These are phyloP conservation scores for Diaporthe sp. DNA, from an alignment of 2,329 filamentous ascomycete genomes.

Conservation along the genomic window DNA sequence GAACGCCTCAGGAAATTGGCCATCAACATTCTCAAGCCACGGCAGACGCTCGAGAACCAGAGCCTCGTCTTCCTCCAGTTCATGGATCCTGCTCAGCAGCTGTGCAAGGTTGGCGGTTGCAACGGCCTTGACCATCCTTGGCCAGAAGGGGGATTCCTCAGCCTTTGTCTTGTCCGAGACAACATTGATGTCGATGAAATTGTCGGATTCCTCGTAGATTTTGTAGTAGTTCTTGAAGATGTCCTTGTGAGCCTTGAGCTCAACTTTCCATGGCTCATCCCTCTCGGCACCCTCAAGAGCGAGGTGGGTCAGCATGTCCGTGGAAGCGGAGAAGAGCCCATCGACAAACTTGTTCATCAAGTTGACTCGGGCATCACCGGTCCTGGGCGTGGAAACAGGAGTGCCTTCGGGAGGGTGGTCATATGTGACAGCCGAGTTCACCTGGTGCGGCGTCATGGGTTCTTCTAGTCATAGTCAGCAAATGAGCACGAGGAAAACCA, in stretches of 20 bases:
- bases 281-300: conserved; percentile 15
- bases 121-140: conserved; percentile 28
- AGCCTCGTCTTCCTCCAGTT: conserved; percentile 36
- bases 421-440: conserved; percentile 22
- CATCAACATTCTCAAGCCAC: conserved; percentile 42
- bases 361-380: conserved; percentile 27
- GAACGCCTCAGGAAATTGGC: conserved; percentile 24
- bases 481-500: neutral
- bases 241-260: conserved; percentile 28
- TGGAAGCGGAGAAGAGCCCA: conserved; percentile 17
- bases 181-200: conserved; percentile 29
- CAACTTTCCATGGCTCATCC: conserved; percentile 29
- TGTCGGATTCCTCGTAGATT: conserved; percentile 19
- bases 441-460: conserved; percentile 28
- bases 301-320: conserved; percentile 28
- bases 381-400: conserved; percentile 25
- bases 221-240: conserved; percentile 26
- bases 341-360: conserved; percentile 36
- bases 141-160: conserved; percentile 13
- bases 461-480: conserved; percentile 21
- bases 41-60: conserved; percentile 37
- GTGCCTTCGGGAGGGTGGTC: neutral
- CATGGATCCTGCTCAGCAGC: conserved; percentile 43
- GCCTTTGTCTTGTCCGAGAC: conserved; percentile 26
- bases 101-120: conserved; percentile 48